Conservation (phyloP, 768 basidiomycete species). For the Suillus hirtellus region DNA sequence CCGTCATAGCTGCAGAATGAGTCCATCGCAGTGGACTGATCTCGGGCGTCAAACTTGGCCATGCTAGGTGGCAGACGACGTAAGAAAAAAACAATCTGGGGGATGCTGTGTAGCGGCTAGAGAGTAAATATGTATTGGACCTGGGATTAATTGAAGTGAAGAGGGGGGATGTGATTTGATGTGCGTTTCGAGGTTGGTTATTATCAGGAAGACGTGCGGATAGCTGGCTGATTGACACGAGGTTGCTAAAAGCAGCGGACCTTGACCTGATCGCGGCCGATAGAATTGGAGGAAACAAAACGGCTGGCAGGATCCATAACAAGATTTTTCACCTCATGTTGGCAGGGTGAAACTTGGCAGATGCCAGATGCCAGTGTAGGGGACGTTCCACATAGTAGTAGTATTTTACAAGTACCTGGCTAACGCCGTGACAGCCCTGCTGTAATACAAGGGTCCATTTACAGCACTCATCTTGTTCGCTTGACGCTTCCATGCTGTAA, state of each 20-base stretch:
- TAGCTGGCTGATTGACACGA: constrained; percentile 34
- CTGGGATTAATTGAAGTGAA: constrained; percentile 12
- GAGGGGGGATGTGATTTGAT: constrained; percentile 25
- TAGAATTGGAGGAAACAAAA: constrained; percentile 14
- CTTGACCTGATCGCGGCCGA: constrained; percentile 20
- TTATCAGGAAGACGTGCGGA: constrained; percentile 31
- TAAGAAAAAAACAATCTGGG: constrained; percentile 23
- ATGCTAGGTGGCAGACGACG: constrained; percentile 18
- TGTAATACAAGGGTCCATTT: constrained; percentile 2
- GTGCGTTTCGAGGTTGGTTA: constrained; percentile 25
- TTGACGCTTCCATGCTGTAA: constrained; percentile 13
- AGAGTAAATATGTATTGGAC: constrained; percentile 18
- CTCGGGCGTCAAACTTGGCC: constrained; percentile 24
- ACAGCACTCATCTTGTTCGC: background rate
- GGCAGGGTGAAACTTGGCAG: background rate
- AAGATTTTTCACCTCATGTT: constrained; percentile 12
- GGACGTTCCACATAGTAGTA: background rate
- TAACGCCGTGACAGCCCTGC: background rate
- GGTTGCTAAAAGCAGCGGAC: constrained; percentile 33
- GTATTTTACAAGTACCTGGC: constrained; percentile 1
- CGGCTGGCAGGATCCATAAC: constrained; percentile 18
- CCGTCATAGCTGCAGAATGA: constrained; percentile 37
- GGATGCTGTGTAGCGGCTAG: constrained; percentile 19
- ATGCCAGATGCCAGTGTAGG: background rate
- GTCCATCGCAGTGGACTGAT: constrained; percentile 30